Conservation (phyloP, 1,284 basidiomycete species). For the Heterobasidion parviporum region DNA sequence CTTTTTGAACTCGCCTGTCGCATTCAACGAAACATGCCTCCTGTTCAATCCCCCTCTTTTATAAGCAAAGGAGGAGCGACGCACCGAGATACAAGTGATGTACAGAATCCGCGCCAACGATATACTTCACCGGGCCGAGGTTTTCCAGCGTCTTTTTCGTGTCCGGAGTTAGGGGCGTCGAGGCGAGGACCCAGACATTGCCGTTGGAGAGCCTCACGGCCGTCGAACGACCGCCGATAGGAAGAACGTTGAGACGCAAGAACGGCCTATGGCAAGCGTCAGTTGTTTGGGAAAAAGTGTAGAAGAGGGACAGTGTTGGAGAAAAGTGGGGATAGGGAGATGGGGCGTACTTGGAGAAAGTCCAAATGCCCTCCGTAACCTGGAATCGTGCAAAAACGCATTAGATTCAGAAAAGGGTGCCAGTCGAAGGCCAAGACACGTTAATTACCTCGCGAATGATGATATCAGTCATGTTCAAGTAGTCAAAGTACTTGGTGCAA, state of each 20-base stretch:
- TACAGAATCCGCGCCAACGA: slow-evolving; percentile 55
- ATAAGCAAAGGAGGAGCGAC: slow-evolving; percentile 7
- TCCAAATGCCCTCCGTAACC: slow-evolving; percentile 48
- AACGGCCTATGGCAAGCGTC: slow-evolving; percentile 43
- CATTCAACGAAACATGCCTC: not conserved
- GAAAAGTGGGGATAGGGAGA: not conserved
- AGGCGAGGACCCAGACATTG: slow-evolving; percentile 81
- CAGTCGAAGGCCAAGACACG: not conserved
- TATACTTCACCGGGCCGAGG: slow-evolving; percentile 73
- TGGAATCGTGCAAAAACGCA: not conserved
- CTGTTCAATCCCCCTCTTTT: not conserved
- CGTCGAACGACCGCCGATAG: slow-evolving; percentile 77
- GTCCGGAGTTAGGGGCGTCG: slow-evolving; percentile 68
- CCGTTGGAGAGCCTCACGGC: slow-evolving; percentile 69
- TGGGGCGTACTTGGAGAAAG: slow-evolving; percentile 51
- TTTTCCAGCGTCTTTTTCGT: slow-evolving; percentile 67
- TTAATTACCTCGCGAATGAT: not conserved
- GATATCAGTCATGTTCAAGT: not conserved
- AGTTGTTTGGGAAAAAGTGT: not conserved
- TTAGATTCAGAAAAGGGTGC: not conserved
- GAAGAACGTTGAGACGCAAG: slow-evolving; percentile 57
- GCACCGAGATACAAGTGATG: slow-evolving; percentile 61
- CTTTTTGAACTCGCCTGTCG: slow-evolving; percentile 58
- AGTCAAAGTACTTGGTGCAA: no score
- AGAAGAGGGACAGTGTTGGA: not conserved